Conservation (phyloP, 2,329 filamentous ascomycete genomes). For the Arachnomyces sp. region DNA sequence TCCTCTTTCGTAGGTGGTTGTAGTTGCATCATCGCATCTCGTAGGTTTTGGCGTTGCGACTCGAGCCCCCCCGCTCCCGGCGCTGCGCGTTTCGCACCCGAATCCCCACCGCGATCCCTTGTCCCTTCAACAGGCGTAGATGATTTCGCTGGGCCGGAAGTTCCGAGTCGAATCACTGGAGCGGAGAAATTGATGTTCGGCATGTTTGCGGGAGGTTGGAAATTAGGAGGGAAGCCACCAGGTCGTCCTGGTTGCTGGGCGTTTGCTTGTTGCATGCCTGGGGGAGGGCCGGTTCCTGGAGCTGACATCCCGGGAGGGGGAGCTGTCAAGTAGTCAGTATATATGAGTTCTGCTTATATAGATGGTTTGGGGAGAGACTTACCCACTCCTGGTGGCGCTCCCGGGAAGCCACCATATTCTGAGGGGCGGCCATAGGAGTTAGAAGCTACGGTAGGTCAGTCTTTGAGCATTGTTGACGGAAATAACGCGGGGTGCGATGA, state of each 20-base stretch:
- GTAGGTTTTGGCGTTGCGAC: conserved; percentile 55
- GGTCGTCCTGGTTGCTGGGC: conserved; percentile 69
- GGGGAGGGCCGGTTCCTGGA: conserved; percentile 70
- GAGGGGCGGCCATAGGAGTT: conserved; percentile 65
- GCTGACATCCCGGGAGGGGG: conserved; percentile 70
- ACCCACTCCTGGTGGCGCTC: conserved; percentile 76
- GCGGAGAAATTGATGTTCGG: conserved; percentile 98
- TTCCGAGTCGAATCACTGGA: conserved; percentile 87
- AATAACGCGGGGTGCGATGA: neutral
- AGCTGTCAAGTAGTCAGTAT: conserved; percentile 37
- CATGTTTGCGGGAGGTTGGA: conserved; percentile 83
- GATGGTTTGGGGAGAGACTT: conserved; percentile 26
- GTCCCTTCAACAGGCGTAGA: conserved; percentile 33
- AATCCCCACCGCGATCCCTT: conserved; percentile 37
- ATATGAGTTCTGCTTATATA: neutral
- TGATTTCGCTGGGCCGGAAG: conserved; percentile 58
- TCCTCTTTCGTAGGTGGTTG: conserved; percentile 83
- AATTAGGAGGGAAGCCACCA: conserved; percentile 69
- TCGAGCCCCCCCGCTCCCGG: conserved; percentile 57
- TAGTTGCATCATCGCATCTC: conserved; percentile 62
- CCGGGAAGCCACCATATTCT: conserved; percentile 63
- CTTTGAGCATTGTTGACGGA: conserved; percentile 6
- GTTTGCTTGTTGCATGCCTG: conserved; percentile 68
- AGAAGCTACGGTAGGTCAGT: conserved; percentile 21
- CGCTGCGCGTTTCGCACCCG: conserved; percentile 39